Base-by-base conservation (phyloP, 1,284 basidiomycete species). In the Cutaneotrichosporon daszewskae region DNA sequence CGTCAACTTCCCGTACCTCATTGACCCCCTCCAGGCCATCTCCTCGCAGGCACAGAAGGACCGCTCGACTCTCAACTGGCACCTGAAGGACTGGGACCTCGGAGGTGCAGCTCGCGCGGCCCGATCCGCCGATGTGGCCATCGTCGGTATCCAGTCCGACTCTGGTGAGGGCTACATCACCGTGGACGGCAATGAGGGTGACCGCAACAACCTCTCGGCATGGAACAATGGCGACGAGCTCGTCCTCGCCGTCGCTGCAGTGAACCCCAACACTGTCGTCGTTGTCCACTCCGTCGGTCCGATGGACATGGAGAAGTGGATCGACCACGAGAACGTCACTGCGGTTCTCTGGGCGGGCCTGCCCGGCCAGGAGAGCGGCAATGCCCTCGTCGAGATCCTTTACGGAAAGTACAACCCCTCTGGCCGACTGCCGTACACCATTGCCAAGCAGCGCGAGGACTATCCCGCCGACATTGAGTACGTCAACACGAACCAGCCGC, bases 361-460 rank as follows among this genome's bases (percentile, higher is more conserved):
- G 17, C 78, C 80, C 11, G 87, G 87, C 12, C 78, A 83, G 57
- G 87, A 90, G 70, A 77, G 78, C 1, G 88, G 87, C 1, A 86
- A 86, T 62, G 71, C 82, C 0, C 73, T 91, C 20, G 76, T 79
- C 1, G 85, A 88, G 58, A 76, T 69, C 31, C 39, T 72, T 6
- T 70, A 69, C 45, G 68, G 69, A 6, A 73, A 68, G 14, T 79
- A 77, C 63, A 88, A 84, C 64, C 87, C 87, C 0, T 80, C 79
- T 17, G 87, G 80, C 5, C 77, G 82, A 27, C 71, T 91, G 25
- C 84, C 87, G 1, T 87, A 87, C 69, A 87, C 86, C 2, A 87
- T 88, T 58, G 85, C 84, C 37, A 83, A 82, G 72, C 66, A 73
- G 17, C 51, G 70, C 1, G 61, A 68, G 22, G 87, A 91, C 64